These are phyloP conservation scores for Helicostylum pulchrum DNA, from an alignment of 192 early-diverging fungal genomes.

Conservation along the genomic window DNA sequence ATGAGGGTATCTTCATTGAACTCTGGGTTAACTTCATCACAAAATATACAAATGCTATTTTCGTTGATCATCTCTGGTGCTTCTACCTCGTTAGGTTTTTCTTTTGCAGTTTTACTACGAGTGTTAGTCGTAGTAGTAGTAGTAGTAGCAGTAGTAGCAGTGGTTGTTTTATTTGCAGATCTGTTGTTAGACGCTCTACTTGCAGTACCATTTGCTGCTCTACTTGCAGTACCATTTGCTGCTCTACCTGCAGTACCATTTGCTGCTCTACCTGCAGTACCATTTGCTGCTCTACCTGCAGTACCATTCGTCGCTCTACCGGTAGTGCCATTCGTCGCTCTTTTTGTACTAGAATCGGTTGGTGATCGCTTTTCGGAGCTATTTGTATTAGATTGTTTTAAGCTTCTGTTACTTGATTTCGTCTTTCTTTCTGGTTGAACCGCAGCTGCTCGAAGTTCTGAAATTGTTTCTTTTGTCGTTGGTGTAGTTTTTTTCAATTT, in stretches of 20 bases:
- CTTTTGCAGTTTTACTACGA: background rate
- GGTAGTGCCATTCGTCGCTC: too few species aligned
- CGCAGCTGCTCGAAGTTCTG: conserved; percentile 19
- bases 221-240: background rate
- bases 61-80: background rate
- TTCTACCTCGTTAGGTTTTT: conserved; percentile 1
- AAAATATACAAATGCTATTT: conserved; percentile 64
- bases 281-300: background rate
- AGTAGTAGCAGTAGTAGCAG: background rate
- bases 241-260: background rate
- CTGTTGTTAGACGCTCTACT: conserved; percentile 5
- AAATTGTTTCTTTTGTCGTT: background rate
- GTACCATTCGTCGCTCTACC: background rate
- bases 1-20: conserved; percentile 73
- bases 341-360: background rate
- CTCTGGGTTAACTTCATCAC: conserved; percentile 55
- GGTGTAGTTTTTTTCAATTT: background rate
- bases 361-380: conserved; percentile 16
- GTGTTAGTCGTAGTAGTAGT: background rate
- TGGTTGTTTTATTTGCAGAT: background rate
- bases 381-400: background rate
- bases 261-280: background rate
- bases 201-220: background rate
- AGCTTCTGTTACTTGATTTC: background rate
- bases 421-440: conserved; percentile 5